Evolutionary conservation across 2,329 filamentous ascomycete species (phyloP), one percentile per base, ranked within the genome.

Genomic region (Beauveria varroae): DNA sequence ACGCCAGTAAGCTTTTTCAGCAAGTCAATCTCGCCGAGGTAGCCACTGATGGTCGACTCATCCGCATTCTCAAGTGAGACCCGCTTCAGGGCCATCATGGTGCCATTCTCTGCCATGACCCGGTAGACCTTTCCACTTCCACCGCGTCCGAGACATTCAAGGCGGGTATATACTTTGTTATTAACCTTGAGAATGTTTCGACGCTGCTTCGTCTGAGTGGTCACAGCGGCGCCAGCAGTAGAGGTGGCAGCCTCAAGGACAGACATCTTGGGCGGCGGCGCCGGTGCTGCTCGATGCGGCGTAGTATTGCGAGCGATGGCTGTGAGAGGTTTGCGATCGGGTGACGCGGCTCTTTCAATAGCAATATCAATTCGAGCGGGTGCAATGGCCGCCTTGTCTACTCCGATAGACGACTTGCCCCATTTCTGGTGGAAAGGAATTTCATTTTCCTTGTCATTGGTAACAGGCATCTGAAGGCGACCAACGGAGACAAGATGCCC

Each of bases 41-140:
- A 98, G 1, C 93, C 93, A 62, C 85, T 83, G 57, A 99, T 85
- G 1, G 91, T 90, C 26, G 81, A 79, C 66, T 95, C 91, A 70
- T 99, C 93, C 30, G 91, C 90, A 68, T 93, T 89, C 70, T 96
- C 92, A 8, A 98, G 81, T 57, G 93, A 91, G 26, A 99, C 95
- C 54, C 91, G 84, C 76, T 99, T 99, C 66, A 99, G 76, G 1
- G 95, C 95, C 74, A 96, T 93, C 74, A 96, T 91, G 72, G 93
- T 96, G 69, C 91, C 93, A 70, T 97, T 98, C 73, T 99, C 95
- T 0, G 95, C 93, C 79, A 96, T 96, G 40, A 99, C 95, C 51
- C 92, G 88, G 74, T 96, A 99, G 1, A 99, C 95, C 70, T 96
- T 93, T 55, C 89, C 93, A 67, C 91, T 97, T 37, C 95, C 95